Percentiles rank a stretch among this genome's conserved stretches.
phyloP scores from a whole-genome alignment of 169 alveolate genomes.

The Plasmodium blacklocki region DNA sequence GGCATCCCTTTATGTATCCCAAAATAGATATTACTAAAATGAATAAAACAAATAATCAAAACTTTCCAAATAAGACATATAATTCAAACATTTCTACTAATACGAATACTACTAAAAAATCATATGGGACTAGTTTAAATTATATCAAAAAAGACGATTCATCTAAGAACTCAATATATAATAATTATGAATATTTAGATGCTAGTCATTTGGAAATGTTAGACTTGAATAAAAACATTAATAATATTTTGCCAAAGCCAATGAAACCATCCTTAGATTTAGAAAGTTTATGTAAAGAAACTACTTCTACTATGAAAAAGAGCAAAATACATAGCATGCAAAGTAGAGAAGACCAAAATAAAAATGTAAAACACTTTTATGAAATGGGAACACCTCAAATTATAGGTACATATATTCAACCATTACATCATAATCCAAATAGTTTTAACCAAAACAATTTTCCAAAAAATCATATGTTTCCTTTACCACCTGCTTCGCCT shows the following conservation, averaged over 20 bases:
- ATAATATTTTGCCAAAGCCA: slow-evolving; percentile 61
- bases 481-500: slow-evolving; percentile 59
- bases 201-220: slow-evolving; percentile 74
- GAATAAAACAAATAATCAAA: slow-evolving; percentile 21
- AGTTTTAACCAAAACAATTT: background rate
- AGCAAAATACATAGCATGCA: background rate
- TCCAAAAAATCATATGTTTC: slow-evolving; percentile 16
- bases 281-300: slow-evolving; percentile 68
- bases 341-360: slow-evolving; percentile 1
- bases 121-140: slow-evolving; percentile 27
- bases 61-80: too few relatives aligned
- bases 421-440: slow-evolving; percentile 38
- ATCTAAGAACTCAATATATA: slow-evolving; percentile 15
- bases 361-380: slow-evolving; percentile 48
- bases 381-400: slow-evolving; percentile 58
- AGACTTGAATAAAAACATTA: slow-evolving; percentile 61
- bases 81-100: too few relatives aligned
- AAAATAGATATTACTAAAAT: slow-evolving; percentile 10
- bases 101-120: background rate
- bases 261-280: slow-evolving; percentile 68
- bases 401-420: slow-evolving; percentile 75
- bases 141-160: slow-evolving; percentile 11
- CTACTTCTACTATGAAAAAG: slow-evolving; percentile 32
- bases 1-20: slow-evolving; percentile 32
- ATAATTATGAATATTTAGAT: slow-evolving; percentile 69